Percentiles rank a stretch among this genome's conserved stretches.
Conservation (phyloP, 352 stramenopile genomes). For the Phytopythium sindhum region DNA sequence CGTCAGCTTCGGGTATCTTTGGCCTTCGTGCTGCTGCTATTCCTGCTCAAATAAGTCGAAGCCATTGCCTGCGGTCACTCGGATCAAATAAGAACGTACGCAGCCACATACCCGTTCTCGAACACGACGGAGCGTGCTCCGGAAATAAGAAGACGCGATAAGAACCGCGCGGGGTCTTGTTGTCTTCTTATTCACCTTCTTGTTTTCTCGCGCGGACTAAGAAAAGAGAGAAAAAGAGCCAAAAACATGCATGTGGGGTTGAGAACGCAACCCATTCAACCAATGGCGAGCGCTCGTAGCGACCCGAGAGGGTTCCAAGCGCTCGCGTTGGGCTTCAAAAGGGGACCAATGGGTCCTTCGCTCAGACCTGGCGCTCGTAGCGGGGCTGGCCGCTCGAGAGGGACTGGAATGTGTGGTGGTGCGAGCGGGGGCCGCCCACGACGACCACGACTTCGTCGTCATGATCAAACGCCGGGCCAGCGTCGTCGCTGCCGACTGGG, state of each 20-base stretch:
- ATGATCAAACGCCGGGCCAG: slow-evolving; percentile 1
- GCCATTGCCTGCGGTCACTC: neutral
- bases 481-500: slow-evolving; percentile 8
- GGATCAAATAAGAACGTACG: neutral
- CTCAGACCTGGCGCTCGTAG: slow-evolving; percentile 8
- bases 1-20: neutral
- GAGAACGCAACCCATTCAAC: neutral
- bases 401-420: slow-evolving; percentile 3
- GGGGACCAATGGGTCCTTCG: neutral
- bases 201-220: slow-evolving; percentile 5
- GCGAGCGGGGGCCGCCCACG: neutral
- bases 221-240: neutral
- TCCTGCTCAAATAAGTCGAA: neutral
- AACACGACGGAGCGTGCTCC: slow-evolving; percentile 2
- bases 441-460: slow-evolving; percentile 8
- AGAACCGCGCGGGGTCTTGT: slow-evolving; percentile 6
- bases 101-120: slow-evolving; percentile 2
- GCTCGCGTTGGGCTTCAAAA: neutral
- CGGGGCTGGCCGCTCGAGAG: slow-evolving; percentile 1
- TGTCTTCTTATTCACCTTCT: slow-evolving; percentile 7
- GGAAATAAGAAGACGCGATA: slow-evolving; percentile 4
- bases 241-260: slow-evolving; percentile 3
- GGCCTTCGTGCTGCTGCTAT: neutral
- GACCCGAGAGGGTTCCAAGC: neutral
- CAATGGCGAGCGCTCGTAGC: neutral